Evolutionary conservation across 768 basidiomycete genomes (phyloP), one percentile per base, ranked within the genome.

Genomic region (Macrocybe gigantea): DNA sequence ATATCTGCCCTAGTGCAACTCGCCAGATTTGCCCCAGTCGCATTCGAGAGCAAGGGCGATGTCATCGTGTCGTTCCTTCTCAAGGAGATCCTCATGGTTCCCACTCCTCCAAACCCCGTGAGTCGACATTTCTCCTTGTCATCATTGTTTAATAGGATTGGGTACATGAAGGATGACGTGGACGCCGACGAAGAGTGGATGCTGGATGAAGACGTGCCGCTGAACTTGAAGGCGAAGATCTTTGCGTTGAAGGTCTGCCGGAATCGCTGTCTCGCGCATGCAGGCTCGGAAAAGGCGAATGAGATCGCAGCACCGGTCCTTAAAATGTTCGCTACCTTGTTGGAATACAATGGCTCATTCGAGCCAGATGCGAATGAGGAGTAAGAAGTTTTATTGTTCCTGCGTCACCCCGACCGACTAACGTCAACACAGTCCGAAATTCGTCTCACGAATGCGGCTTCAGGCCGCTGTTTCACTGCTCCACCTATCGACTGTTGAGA

Each of bases 391-490:
- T 5, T 38, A 29, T 33, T 33, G 29, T 10, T 41, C n/a, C 34
- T 14, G 14, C 15, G 33, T 47, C 15, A 9, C 31, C 39, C 43
- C 45, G 15, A 29, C 38, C 55, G 40, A 47, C 32, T 9, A 49
- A 46, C 35, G n/a, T 30, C 8, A 14, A 42, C 44, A 6, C 45
- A 85, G 85, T 53, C 72, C 75, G 2, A 73, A 74, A 64, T 78
- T 81, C 33, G 82, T 82, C 60, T 79, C 88, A 3, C 82, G 92
- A 12, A 72, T 98, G 67, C 80, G 95, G 31, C 67, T 97, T 6
- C 84, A 89, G 58, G 91, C 93, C 5, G 86, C 86, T 0, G 66
- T 84, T 3, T 91, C 86, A 3, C 60, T 98, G 41, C 67, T 96
- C 30, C 91, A 93, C 60, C 70, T 99, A 8, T 77, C 80, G 1